phyloP scores from a whole-genome alignment of 2,329 filamentous ascomycete genomes.

The Claviceps humidiphila region DNA sequence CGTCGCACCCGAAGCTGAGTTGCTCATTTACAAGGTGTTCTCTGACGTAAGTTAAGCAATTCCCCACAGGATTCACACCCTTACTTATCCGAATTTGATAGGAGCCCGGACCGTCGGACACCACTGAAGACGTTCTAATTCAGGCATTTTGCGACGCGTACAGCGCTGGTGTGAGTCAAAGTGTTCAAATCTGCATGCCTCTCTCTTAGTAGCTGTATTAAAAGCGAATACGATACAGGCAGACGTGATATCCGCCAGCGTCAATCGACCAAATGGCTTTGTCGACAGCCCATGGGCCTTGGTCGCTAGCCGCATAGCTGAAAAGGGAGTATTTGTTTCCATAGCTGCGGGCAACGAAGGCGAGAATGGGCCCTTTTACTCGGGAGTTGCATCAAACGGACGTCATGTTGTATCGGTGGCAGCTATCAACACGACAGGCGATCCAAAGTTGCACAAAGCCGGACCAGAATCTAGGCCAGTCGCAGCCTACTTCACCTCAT shows the following conservation, averaged over 20 bases:
- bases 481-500: slow-evolving; percentile 34
- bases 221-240: slow-evolving; percentile 12
- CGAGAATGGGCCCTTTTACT: slow-evolving; percentile 32
- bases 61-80: not conserved
- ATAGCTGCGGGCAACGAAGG: slow-evolving; percentile 41
- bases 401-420: slow-evolving; percentile 22
- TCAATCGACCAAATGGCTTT: slow-evolving; percentile 26
- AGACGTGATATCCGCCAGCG: slow-evolving; percentile 31
- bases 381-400: slow-evolving; percentile 20
- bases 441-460: slow-evolving; percentile 21
- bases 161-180: slow-evolving; percentile 15
- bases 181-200: not conserved
- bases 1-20: slow-evolving; percentile 30
- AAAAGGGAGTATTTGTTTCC: slow-evolving; percentile 33
- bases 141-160: slow-evolving; percentile 24
- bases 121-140: slow-evolving; percentile 22
- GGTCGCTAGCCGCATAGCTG: slow-evolving; percentile 26
- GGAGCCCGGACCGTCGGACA: slow-evolving; percentile 7
- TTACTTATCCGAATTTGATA: not conserved
- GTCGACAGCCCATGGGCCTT: slow-evolving; percentile 28
- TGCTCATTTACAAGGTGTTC: slow-evolving; percentile 32
- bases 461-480: slow-evolving; percentile 16
- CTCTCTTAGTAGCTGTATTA: not conserved
- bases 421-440: slow-evolving; percentile 28
- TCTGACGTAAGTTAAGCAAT: slow-evolving; percentile 15